Conservation (phyloP, 2,329 filamentous ascomycete genomes). For the Hymenoscyphus fructigenus region DNA sequence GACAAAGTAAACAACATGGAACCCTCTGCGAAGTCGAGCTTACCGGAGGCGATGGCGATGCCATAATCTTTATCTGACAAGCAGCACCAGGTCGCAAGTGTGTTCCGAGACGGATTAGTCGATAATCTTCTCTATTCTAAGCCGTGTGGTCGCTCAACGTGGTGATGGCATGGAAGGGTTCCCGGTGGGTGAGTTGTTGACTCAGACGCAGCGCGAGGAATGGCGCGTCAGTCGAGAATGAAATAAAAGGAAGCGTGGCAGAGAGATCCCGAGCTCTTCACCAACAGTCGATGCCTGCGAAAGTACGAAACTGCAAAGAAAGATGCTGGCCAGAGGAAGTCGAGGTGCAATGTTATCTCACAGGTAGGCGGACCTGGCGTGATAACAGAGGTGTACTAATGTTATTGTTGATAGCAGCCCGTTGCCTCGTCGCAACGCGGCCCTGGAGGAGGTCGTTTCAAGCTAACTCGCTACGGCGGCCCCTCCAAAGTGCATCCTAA, state of each 20-base stretch:
- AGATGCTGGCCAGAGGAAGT: not conserved
- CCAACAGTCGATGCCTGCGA: not conserved
- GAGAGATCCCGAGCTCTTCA: not conserved
- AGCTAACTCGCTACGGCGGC: not conserved
- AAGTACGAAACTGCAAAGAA: not conserved
- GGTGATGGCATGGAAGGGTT: slow-evolving; percentile 23
- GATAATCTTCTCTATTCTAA: slow-evolving; percentile 2
- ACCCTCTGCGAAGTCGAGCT: slow-evolving; percentile 10
- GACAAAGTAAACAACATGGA: slow-evolving; percentile 16
- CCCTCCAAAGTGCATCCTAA: not conserved
- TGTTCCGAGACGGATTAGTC: not conserved
- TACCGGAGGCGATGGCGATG: slow-evolving; percentile 31
- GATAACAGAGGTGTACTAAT: not conserved
- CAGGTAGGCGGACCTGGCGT: not conserved
- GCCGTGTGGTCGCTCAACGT: slow-evolving; percentile 12
- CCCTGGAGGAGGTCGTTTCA: not conserved
- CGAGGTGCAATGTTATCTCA: not conserved
- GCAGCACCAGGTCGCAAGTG: not conserved
- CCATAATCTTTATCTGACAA: slow-evolving; percentile 20
- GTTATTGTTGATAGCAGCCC: not conserved
- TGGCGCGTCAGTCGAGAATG: slow-evolving; percentile 6
- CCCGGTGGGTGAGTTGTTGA: slow-evolving; percentile 14
- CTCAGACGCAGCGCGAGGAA: slow-evolving; percentile 23
- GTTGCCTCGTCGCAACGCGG: slow-evolving; percentile 1
- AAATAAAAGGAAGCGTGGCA: not conserved